A percentile compares a stretch with the other conserved stretches of the same genome.
Conservation (phyloP, 2,329 filamentous ascomycete species). For the Ustulina deusta region DNA sequence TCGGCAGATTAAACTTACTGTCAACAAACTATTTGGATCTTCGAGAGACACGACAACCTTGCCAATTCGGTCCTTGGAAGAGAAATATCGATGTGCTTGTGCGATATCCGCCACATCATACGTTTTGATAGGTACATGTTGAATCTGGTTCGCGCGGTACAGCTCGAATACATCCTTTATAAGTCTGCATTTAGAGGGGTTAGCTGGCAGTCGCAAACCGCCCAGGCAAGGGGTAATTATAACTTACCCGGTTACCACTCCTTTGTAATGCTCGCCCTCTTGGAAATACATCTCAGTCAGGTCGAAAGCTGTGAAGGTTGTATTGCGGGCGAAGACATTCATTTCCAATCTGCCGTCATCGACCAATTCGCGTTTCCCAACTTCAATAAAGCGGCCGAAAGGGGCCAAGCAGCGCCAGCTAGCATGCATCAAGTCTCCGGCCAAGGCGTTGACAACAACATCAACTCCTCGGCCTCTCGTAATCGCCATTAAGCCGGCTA, state of each 20-base stretch:
- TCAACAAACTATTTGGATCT: background rate
- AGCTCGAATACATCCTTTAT: conserved; percentile 8
- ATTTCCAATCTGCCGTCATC: conserved; percentile 54
- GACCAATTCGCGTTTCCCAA: conserved; percentile 53
- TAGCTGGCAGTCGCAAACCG: too few species aligned
- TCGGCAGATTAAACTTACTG: background rate
- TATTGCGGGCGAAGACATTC: conserved; percentile 54
- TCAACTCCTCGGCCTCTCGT: conserved; percentile 37
- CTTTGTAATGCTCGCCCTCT: too few species aligned
- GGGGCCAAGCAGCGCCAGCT: conserved; percentile 53
- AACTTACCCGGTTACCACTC: too few species aligned
- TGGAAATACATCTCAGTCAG: conserved; percentile 44
- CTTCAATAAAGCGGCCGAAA: conserved; percentile 53
- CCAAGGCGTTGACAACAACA: conserved; percentile 34
- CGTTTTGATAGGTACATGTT: background rate
- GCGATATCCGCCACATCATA: conserved; percentile 17
- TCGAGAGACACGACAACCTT: conserved; percentile 31
- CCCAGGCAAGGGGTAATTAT: too few species aligned
- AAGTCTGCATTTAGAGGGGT: too few species aligned
- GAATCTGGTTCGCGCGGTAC: conserved; percentile 14
- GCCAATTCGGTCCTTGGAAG: conserved; percentile 5
- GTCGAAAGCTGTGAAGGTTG: conserved; percentile 56
- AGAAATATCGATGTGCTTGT: conserved; percentile 28
- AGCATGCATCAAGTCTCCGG: conserved; percentile 31
- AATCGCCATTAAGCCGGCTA: conserved; percentile 41